Evolutionary conservation across 768 basidiomycete species (phyloP).

Genomic region (Mycena albidolilacea): DNA sequence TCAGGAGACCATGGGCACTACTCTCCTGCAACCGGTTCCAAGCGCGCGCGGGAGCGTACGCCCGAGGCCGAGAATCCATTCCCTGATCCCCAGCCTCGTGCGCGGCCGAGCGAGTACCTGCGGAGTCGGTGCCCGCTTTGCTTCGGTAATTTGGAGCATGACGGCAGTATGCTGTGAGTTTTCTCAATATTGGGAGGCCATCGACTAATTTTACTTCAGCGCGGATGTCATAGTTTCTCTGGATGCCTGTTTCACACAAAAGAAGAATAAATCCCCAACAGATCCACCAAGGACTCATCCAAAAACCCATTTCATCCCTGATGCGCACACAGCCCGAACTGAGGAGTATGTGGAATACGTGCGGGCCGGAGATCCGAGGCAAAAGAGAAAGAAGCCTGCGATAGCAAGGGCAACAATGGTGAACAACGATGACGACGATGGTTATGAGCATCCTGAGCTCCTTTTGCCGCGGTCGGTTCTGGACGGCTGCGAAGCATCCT

Average conservation of each 20-base stretch:
- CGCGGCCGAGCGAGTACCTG: no score
- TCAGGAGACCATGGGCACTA: no score
- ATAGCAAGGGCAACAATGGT: neutral
- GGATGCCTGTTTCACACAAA: conserved; percentile 41
- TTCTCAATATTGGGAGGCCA: no score
- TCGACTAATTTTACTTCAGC: no score
- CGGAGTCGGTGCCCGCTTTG: no score
- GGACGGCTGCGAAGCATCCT: conserved; percentile 33
- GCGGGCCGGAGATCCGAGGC: neutral
- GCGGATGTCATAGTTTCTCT: neutral
- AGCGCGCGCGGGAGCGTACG: no score
- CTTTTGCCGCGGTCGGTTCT: conserved; percentile 30
- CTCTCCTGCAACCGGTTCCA: no score
- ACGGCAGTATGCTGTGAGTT: no score
- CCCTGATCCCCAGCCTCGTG: no score
- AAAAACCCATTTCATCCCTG: conserved; percentile 28
- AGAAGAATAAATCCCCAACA: neutral
- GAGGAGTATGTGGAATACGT: conserved; percentile 18
- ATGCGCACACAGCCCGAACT: neutral
- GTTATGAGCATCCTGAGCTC: neutral
- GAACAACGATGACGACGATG: neutral
- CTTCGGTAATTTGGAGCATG: no score
- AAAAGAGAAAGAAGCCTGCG: neutral
- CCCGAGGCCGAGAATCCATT: no score
- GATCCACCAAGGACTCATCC: conserved; percentile 29